Evolutionary conservation across 2,329 filamentous ascomycete species (phyloP), one percentile per base, ranked within the genome.

Genomic region (Proliferodiscus dingleyae): DNA sequence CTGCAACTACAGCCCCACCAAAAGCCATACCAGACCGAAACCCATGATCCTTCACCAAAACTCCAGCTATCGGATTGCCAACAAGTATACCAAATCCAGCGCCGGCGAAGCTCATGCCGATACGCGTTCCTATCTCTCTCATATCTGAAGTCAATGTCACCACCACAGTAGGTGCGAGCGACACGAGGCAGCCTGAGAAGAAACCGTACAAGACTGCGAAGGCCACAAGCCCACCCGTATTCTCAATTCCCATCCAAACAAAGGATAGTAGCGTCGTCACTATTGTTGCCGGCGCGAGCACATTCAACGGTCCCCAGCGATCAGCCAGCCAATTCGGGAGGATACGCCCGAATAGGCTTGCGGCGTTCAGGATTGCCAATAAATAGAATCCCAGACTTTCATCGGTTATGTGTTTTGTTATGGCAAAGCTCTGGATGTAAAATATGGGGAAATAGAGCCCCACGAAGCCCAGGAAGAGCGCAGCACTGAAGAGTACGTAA

Each of bases 391-490:
- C 43, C 9, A 55, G 46, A 6, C 49, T 41, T 3, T 34, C 23
- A 11, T 34, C 38, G 22, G 47, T 49, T 10, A 51, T 51, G 8
- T 50, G 26, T 10, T 42, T 32, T 19, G 29, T 18, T 7, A 52
- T 37, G 10, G 47, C 49, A 18, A 52, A 58, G 21, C 33, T 32
- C n/a, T 50, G 46, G 8, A 53, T 46, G 22, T 56, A 58, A 28
- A 51, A 52, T 36, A 56, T 53, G 4, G 54, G 54, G 3, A 50
- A 39, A 26, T 54, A 56, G n/a, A 57, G 41, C 21, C 53, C 54
- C 26, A 53, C 38, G 38, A 54, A 52, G 1, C 79, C 64, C n/a
- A 70, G 67, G 1, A 77, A 53, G 42, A 80, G 63, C 4, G 57
- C 68, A 2, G 81, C 63, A 32, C 75, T 64, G 32, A 68, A 52